Percentiles rank a stretch among this genome's conserved stretches.
Evolutionary conservation across 1,284 basidiomycete species (phyloP).

Genomic region (Ustilago hordei): DNA sequence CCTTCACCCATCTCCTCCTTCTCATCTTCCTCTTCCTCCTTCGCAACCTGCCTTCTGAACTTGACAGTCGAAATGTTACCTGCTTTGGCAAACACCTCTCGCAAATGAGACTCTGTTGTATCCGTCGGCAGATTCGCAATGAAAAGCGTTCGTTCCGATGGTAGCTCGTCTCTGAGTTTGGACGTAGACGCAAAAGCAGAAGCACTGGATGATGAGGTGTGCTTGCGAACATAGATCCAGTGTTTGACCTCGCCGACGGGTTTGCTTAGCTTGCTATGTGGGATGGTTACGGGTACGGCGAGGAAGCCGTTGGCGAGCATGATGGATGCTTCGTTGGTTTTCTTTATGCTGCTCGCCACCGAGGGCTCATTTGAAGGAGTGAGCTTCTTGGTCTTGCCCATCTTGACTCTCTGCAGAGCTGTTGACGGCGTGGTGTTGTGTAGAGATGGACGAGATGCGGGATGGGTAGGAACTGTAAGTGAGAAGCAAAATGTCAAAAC

Average conservation of each 20-base stretch:
- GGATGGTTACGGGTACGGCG: conserved; percentile 30
- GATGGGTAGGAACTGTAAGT: background rate
- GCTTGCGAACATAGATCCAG: conserved; percentile 45
- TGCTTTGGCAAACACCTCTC: conserved; percentile 56
- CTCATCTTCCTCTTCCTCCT: conserved; percentile 46
- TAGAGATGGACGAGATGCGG: background rate
- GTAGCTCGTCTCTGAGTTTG: conserved; percentile 18
- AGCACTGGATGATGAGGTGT: conserved; percentile 5
- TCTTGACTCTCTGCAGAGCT: background rate
- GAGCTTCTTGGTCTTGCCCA: conserved; percentile 17
- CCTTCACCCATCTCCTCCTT: conserved; percentile 31
- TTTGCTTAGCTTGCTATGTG: conserved; percentile 3
- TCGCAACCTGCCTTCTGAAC: conserved; percentile 24
- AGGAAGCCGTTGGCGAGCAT: conserved; percentile 32
- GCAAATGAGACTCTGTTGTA: conserved; percentile 53
- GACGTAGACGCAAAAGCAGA: conserved; percentile 14
- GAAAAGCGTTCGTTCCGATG: conserved; percentile 60
- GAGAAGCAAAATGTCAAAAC: background rate
- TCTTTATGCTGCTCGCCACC: background rate
- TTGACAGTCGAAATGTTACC: conserved; percentile 53
- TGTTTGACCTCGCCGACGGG: conserved; percentile 8
- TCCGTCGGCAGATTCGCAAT: conserved; percentile 65
- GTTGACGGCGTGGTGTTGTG: background rate
- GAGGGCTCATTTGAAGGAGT: background rate
- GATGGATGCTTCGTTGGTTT: conserved; percentile 6